Evolutionary conservation across 257 asterid genomes (phyloP).

Genomic region (Jasminum sambac): DNA sequence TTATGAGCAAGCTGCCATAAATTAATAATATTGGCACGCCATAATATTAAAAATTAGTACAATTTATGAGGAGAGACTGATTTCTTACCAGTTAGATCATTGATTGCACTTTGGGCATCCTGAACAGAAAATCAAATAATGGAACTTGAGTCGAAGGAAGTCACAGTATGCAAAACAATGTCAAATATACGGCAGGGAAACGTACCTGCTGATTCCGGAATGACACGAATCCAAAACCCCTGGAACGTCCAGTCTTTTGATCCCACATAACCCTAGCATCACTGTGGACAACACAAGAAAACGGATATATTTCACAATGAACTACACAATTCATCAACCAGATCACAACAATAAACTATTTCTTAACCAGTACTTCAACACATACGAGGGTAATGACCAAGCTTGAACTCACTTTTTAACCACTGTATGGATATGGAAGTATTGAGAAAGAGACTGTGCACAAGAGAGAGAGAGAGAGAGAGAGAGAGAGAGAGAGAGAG

Average conservation of each 20-base stretch:
- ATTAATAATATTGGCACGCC: not conserved
- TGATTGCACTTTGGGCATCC: slow-evolving; percentile 98
- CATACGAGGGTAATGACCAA: not conserved
- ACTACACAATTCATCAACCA: slow-evolving; percentile 17
- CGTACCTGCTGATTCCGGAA: slow-evolving; percentile 87
- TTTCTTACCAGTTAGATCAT: slow-evolving; percentile 75
- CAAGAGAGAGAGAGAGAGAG: not conserved
- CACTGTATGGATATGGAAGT: not conserved
- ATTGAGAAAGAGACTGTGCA: not conserved
- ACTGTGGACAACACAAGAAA: slow-evolving; percentile 39
- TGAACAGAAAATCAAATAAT: slow-evolving; percentile 30
- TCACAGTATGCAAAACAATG: slow-evolving; percentile 15
- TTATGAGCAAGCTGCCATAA: not conserved
- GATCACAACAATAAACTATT: not conserved
- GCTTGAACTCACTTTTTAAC: not conserved
- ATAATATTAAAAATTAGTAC: not conserved
- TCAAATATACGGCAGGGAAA: slow-evolving; percentile 12
- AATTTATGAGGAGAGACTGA: slow-evolving; percentile 8
- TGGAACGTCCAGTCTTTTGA: slow-evolving; percentile 93
- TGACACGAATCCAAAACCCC: slow-evolving; percentile 96
- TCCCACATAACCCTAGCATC: slow-evolving; percentile 99
- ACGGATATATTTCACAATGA: slow-evolving; percentile 16
- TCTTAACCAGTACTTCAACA: not conserved
- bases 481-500: slow-evolving; percentile 14
- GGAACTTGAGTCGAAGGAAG: slow-evolving; percentile 5